phyloP scores from a whole-genome alignment of 2,329 filamentous ascomycete species.

The Verticillium alfalfae region DNA sequence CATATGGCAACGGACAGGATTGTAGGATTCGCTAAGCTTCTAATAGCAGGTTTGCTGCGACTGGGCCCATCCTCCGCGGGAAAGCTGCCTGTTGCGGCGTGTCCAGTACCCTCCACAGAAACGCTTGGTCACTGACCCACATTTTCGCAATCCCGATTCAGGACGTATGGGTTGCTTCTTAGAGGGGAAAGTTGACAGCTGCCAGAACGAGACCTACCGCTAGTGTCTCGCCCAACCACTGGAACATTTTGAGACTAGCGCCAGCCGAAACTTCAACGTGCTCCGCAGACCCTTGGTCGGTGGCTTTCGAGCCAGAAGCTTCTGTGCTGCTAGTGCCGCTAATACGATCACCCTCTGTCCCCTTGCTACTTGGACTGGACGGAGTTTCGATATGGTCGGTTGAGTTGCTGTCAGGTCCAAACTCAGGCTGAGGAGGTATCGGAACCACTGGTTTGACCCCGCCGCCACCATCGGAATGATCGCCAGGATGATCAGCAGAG shows the following conservation, averaged over 20 bases:
- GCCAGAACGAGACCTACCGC: not conserved
- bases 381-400: not conserved
- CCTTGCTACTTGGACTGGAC: not conserved
- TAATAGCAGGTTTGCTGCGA: too few species aligned
- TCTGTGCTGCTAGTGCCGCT: not conserved
- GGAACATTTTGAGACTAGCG: not conserved
- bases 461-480: not conserved
- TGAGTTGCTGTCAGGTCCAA: not conserved
- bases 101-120: too few species aligned
- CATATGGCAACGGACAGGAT: too few species aligned
- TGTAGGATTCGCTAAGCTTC: too few species aligned
- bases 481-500: not conserved
- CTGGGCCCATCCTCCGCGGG: too few species aligned
- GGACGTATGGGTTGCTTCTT: constrained; percentile 5
- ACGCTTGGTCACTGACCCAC: too few species aligned
- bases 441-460: not conserved
- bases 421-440: not conserved
- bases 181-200: not conserved
- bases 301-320: not conserved
- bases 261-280: not conserved
- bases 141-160: too few species aligned
- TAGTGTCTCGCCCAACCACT: not conserved
- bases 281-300: not conserved
- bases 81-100: too few species aligned
- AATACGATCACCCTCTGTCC: not conserved